phyloP scores from a whole-genome alignment of 257 asterid genomes.

The Solanum bukasovii region DNA sequence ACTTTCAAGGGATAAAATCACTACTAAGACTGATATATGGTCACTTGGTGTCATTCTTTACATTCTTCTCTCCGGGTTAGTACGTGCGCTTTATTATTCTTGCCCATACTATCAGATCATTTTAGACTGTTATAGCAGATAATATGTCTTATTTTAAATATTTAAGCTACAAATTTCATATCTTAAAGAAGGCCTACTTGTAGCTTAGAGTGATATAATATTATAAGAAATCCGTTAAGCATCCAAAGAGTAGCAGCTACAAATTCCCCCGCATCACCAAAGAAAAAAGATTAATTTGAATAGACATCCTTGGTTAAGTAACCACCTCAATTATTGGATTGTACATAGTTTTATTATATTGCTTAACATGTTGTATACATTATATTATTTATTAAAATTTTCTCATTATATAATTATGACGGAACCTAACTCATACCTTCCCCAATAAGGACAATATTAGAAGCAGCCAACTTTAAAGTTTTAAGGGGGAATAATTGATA shows the following conservation, averaged over 20 bases:
- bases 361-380: not conserved
- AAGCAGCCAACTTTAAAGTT: not conserved
- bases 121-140: not conserved
- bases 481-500: not conserved
- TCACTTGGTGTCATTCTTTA: constrained; percentile 85
- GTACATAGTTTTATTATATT: not conserved
- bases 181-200: not conserved
- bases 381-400: too few species aligned
- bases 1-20: constrained; percentile 37
- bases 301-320: not conserved
- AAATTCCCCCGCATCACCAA: too few species aligned
- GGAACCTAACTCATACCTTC: not conserved
- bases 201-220: too few species aligned
- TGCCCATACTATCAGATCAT: too few species aligned
- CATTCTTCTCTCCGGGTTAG: constrained; percentile 81
- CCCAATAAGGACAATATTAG: not conserved
- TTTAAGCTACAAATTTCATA: not conserved
- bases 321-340: not conserved
- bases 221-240: not conserved
- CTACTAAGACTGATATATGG: constrained; percentile 72
- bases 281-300: not conserved
- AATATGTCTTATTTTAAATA: not conserved
- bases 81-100: not conserved
- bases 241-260: too few species aligned
- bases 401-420: not conserved